These are phyloP conservation scores for Gymnopilus junonius DNA, from an alignment of 768 basidiomycete genomes.

Conservation along the genomic window DNA sequence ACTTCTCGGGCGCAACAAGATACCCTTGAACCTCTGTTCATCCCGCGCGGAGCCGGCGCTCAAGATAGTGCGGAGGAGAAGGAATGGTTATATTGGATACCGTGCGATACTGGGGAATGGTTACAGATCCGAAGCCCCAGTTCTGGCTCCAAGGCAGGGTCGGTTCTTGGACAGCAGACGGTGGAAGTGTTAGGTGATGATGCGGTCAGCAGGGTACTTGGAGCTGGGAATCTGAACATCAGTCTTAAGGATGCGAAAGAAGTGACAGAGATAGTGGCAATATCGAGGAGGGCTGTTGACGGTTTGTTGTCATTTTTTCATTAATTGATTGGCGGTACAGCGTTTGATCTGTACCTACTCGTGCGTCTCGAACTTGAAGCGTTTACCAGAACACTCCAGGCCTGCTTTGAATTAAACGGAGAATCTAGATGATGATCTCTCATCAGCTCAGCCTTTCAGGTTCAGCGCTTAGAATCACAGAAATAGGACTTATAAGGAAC, in stretches of 20 bases:
- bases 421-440: too few relatives aligned
- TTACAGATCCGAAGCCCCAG: conserved; percentile 16
- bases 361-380: too few relatives aligned
- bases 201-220: not conserved
- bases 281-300: not conserved
- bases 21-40: not conserved
- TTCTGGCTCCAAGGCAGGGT: not conserved
- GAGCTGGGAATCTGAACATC: conserved; percentile 17
- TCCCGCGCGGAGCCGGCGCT: not conserved
- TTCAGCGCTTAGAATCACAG: too few relatives aligned
- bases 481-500: too few relatives aligned
- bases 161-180: conserved; percentile 10
- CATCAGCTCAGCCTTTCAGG: too few relatives aligned
- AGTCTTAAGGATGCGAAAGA: conserved; percentile 11
- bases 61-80: not conserved
- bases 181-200: not conserved
- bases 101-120: conserved; percentile 25
- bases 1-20: not conserved
- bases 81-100: conserved; percentile 32
- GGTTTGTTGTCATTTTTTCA: not conserved
- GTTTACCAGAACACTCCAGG: too few relatives aligned
- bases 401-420: too few relatives aligned
- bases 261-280: conserved; percentile 1
- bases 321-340: not conserved
- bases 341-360: too few relatives aligned